These are phyloP conservation scores for Podospora conica DNA, from an alignment of 495 filamentous ascomycete genomes.

Conservation along the genomic window DNA sequence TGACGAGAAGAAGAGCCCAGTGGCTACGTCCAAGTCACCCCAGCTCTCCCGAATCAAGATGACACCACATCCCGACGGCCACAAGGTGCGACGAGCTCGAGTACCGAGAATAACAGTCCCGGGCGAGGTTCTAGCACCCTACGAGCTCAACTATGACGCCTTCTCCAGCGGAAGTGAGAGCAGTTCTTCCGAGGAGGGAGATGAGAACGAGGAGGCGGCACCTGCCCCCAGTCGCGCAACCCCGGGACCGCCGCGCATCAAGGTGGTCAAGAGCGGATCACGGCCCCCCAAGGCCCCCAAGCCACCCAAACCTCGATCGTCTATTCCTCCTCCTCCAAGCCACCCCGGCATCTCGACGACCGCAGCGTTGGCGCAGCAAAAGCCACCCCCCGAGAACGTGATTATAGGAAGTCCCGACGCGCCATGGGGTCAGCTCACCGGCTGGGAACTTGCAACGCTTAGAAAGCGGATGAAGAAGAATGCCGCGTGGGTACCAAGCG, in stretches of 20 bases:
- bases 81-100: constrained; percentile 35
- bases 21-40: constrained; percentile 43
- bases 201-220: constrained; percentile 30
- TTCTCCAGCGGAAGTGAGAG: constrained; percentile 41
- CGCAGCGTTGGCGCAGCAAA: constrained; percentile 67
- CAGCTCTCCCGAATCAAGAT: constrained; percentile 56
- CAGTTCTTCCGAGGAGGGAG: constrained; percentile 29
- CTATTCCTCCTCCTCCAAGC: constrained; percentile 50
- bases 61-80: constrained; percentile 56
- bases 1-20: constrained; percentile 45
- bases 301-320: constrained; percentile 25
- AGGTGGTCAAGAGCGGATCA: constrained; percentile 27
- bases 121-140: constrained; percentile 53
- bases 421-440: constrained; percentile 86
- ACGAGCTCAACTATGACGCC: constrained; percentile 48
- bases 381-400: constrained; percentile 73
- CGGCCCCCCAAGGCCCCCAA: constrained; percentile 36
- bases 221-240: constrained; percentile 25
- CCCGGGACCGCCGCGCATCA: constrained; percentile 37
- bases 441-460: constrained; percentile 84
- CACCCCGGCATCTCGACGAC: constrained; percentile 69
- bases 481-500: constrained; percentile 86
- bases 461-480: constrained; percentile 99
- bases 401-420: constrained; percentile 66
- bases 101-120: constrained; percentile 49